These are phyloP conservation scores for Nemania diffusa DNA, from an alignment of 2,329 filamentous ascomycete genomes.

Conservation along the genomic window DNA sequence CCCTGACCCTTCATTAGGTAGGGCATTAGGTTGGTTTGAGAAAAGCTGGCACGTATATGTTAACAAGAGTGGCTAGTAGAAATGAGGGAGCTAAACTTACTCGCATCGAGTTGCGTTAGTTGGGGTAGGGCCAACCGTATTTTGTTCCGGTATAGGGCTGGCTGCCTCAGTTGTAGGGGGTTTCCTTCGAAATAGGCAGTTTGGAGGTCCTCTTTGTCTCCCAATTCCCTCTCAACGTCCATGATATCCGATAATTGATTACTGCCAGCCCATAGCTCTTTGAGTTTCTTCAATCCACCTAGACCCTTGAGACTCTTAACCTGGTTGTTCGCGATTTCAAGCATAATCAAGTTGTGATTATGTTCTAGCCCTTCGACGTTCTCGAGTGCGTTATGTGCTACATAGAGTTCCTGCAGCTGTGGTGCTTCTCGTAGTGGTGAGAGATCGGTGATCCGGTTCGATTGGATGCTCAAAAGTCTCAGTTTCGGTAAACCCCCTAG, in stretches of 20 bases:
- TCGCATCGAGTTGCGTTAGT: slow-evolving; percentile 94
- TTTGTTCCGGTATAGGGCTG: slow-evolving; percentile 95
- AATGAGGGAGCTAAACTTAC: slow-evolving; percentile 68
- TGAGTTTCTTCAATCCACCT: slow-evolving; percentile 73
- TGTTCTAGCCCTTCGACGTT: slow-evolving; percentile 77
- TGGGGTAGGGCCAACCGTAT: slow-evolving; percentile 87
- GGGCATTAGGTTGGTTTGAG: slow-evolving; percentile 41
- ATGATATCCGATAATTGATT: slow-evolving; percentile 83
- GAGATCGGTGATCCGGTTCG: slow-evolving; percentile 87
- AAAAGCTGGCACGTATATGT: slow-evolving; percentile 34
- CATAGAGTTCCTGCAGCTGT: slow-evolving; percentile 90
- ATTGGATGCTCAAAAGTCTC: slow-evolving; percentile 91
- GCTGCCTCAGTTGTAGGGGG: slow-evolving; percentile 80
- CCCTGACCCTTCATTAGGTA: not conserved
- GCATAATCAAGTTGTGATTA: slow-evolving; percentile 74
- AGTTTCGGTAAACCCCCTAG: slow-evolving; percentile 81
- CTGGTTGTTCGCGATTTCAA: slow-evolving; percentile 92
- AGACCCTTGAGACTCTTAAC: slow-evolving; percentile 80
- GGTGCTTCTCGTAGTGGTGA: slow-evolving; percentile 78
- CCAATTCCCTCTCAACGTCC: slow-evolving; percentile 82
- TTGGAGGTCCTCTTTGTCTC: slow-evolving; percentile 80
- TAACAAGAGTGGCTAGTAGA: not conserved
- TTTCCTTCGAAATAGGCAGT: slow-evolving; percentile 98
- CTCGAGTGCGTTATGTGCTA: slow-evolving; percentile 92
- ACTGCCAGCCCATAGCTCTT: slow-evolving; percentile 95